These are phyloP conservation scores for Mortierella sp. DNA, from an alignment of 371 early-diverging fungal species.

Conservation along the genomic window DNA sequence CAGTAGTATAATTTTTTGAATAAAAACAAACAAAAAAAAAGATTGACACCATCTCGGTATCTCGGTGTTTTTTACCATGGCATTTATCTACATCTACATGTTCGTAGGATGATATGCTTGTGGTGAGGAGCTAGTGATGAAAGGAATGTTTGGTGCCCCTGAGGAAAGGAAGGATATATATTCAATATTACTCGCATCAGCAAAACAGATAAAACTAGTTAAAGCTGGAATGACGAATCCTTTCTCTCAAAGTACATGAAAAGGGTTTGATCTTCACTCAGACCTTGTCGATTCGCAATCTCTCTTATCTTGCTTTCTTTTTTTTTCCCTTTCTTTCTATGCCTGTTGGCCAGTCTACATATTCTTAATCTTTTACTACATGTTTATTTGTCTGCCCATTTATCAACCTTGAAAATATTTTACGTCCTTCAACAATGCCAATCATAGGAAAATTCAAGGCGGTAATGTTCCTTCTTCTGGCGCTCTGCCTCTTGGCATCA, in stretches of 20 bases:
- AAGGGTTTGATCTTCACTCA: not conserved
- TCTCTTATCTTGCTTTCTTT: not conserved
- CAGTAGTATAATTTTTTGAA: not conserved
- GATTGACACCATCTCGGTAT: not conserved
- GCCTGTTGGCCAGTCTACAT: not conserved
- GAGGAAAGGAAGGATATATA: not conserved
- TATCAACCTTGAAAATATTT: not conserved
- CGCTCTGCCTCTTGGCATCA: slow-evolving; percentile 34
- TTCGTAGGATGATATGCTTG: not conserved
- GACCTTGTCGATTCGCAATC: not conserved
- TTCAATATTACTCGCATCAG: too few relatives aligned
- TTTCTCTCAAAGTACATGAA: not conserved
- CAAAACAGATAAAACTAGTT: not conserved
- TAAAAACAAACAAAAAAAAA: not conserved
- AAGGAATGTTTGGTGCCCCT: not conserved
- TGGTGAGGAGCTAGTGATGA: not conserved
- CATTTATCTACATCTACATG: too few relatives aligned
- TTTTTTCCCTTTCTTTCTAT: not conserved
- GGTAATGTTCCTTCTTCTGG: slow-evolving; percentile 9
- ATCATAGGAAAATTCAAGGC: slow-evolving; percentile 18
- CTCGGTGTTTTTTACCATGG: too few relatives aligned
- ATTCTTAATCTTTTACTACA: not conserved
- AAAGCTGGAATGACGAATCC: not conserved
- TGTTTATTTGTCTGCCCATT: not conserved
- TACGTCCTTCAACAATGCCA: not conserved